Evolutionary conservation across 345 rosid genomes (phyloP), one percentile per base, ranked within the genome.

Genomic region (Populus euphratica): DNA sequence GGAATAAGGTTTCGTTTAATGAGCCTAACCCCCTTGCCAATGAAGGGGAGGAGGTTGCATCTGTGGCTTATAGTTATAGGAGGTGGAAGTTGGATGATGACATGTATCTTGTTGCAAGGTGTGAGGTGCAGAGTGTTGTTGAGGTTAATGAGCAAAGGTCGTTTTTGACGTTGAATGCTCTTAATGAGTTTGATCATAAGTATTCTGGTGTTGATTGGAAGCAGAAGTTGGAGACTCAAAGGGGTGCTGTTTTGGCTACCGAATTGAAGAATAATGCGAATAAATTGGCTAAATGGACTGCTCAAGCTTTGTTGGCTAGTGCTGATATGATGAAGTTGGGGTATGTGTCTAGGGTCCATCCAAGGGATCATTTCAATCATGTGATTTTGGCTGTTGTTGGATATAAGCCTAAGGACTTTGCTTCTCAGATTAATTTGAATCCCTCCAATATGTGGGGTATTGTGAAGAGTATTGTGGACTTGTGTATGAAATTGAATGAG

Each of bases 141-240:
- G 97, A 96, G 74, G 81, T 92, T 49, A 96, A 96, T 52, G 91
- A 92, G 72, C 93, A 90, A 84, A 90, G 86, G 77, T 89, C 92
- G 0, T 94, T 89, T 76, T 83, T 96, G 83, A 92, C 99, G 18
- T 68, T 90, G 86, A 96, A 96, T 83, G 97, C 99, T 1, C 95
- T 96, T 6, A 94, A 94, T 41, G 99, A 96, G 90, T 96, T 96
- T 47, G 98, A 96, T 88, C 79, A 97, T 1, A 96, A 96, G 56
- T 94, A 94, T 76, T 96, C 98, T 5, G 98, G 98, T 73, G 94
- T 96, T 76, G 99, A 96, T 77, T 96, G 96, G 99, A 92, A 97
- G 79, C 98, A 94, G 92, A 96, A 96, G 88, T 77, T 96, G 76
- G 99, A 96, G 84, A 92, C 99, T 16, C 99, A 96, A 77, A 86